phyloP scores from a whole-genome alignment of 176 grass and related monocot species.

The Musa troglodytarum region DNA sequence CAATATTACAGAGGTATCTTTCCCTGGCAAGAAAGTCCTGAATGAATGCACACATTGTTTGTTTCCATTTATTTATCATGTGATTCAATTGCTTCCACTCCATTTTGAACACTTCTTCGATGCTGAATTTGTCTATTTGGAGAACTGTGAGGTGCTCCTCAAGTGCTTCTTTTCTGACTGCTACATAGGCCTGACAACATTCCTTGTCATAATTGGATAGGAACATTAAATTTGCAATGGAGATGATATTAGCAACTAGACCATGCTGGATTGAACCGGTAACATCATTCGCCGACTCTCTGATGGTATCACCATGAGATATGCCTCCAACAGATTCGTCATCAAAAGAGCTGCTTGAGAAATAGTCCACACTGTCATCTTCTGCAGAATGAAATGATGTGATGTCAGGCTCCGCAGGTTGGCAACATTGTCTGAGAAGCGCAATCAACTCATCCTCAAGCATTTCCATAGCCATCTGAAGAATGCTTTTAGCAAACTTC shows the following conservation, averaged over 20 bases:
- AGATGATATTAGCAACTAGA: slow-evolving; percentile 56
- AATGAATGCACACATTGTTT: slow-evolving; percentile 47
- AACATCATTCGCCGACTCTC: slow-evolving; percentile 34
- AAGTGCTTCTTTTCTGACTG: slow-evolving; percentile 42
- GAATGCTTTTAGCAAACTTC: slow-evolving; percentile 40
- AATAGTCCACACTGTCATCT: slow-evolving; percentile 40
- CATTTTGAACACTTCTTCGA: slow-evolving; percentile 57
- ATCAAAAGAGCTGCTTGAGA: slow-evolving; percentile 73
- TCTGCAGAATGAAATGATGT: slow-evolving; percentile 63
- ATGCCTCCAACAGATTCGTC: slow-evolving; percentile 56
- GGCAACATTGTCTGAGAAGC: slow-evolving; percentile 54
- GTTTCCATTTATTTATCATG: slow-evolving; percentile 69
- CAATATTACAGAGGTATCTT: slow-evolving; percentile 52
- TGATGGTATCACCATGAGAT: slow-evolving; percentile 29
- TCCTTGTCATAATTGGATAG: slow-evolving; percentile 65
- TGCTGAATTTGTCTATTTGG: slow-evolving; percentile 46
- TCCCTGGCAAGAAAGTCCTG: slow-evolving; percentile 68
- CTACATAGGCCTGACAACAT: slow-evolving; percentile 71
- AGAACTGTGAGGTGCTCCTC: slow-evolving; percentile 58
- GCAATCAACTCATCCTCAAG: slow-evolving; percentile 79
- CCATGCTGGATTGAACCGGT: slow-evolving; percentile 65
- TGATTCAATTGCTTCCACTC: slow-evolving; percentile 49
- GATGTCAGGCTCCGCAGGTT: slow-evolving; percentile 47
- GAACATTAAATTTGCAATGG: slow-evolving; percentile 75
- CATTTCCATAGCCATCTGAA: slow-evolving; percentile 65